Percentiles rank a stretch among this genome's conserved stretches.
Conservation (phyloP, 352 stramenopile genomes). For the Globisporangium cylindrosporum region DNA sequence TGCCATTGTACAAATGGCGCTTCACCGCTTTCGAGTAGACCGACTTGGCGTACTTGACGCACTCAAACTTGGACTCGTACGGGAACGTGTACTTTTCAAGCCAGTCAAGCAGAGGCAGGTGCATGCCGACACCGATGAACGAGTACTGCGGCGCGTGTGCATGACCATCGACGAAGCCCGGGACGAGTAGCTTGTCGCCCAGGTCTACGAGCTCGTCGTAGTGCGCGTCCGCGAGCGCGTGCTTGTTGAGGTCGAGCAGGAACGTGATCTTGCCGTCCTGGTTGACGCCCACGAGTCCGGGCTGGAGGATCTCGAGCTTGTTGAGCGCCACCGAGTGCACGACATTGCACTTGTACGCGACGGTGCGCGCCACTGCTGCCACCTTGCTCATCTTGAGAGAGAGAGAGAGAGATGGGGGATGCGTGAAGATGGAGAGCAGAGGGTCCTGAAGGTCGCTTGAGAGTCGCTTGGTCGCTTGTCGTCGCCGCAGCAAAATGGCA, state of each 20-base stretch:
- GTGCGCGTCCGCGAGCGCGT: conserved; percentile 4
- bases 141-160: conserved; percentile 93
- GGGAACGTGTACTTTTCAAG: conserved; percentile 95
- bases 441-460: background rate
- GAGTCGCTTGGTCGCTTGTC: conserved; percentile 3
- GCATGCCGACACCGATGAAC: conserved; percentile 92
- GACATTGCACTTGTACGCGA: conserved; percentile 77
- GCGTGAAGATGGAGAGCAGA: background rate
- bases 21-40: conserved; percentile 90
- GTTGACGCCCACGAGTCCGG: conserved; percentile 61
- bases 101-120: conserved; percentile 92
- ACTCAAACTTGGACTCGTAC: conserved; percentile 81
- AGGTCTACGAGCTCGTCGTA: conserved; percentile 67
- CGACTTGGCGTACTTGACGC: conserved; percentile 53
- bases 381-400: conserved; percentile 11
- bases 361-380: conserved; percentile 20
- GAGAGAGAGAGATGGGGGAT: too few relatives aligned
- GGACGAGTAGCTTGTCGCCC: conserved; percentile 81
- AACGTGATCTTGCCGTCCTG: conserved; percentile 44
- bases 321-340: conserved; percentile 67
- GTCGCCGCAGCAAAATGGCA: conserved; percentile 15
- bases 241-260: conserved; percentile 37
- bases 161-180: conserved; percentile 93
- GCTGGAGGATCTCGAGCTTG: conserved; percentile 56
- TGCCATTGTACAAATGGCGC: conserved; percentile 86